Conservation (phyloP, 192 early-diverging fungal species). For the Phycomyces nitens region DNA sequence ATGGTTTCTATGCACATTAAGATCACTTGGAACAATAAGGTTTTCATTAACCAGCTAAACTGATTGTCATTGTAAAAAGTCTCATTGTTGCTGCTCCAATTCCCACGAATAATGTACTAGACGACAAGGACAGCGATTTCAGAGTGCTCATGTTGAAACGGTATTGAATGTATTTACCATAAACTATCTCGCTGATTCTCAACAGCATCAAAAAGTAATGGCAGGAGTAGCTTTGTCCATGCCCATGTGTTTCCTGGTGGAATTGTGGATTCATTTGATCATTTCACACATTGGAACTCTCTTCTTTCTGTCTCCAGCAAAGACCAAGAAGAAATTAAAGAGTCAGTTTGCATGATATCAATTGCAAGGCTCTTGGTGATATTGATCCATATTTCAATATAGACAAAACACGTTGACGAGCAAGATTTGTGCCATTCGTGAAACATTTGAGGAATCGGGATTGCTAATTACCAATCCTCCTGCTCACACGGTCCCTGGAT, state of each 20-base stretch:
- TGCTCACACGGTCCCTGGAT: not conserved
- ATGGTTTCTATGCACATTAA: too few relatives aligned
- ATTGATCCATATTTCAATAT: not conserved
- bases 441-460: constrained; percentile 83
- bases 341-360: constrained; percentile 16
- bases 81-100: not conserved
- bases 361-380: too few relatives aligned
- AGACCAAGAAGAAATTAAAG: constrained; percentile 33
- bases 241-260: constrained; percentile 54
- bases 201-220: constrained; percentile 43
- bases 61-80: too few relatives aligned
- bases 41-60: too few relatives aligned
- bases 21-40: too few relatives aligned
- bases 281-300: constrained; percentile 20
- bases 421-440: constrained; percentile 65
- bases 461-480: constrained; percentile 52
- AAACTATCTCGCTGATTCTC: too few relatives aligned
- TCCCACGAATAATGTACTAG: not conserved
- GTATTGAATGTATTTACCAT: not conserved
- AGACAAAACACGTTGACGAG: constrained; percentile 30
- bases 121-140: not conserved
- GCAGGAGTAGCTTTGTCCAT: constrained; percentile 40
- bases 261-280: constrained; percentile 25
- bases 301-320: constrained; percentile 9
- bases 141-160: not conserved